Conservation (phyloP, 305 asterid genomes). For the Rubia occidens region DNA sequence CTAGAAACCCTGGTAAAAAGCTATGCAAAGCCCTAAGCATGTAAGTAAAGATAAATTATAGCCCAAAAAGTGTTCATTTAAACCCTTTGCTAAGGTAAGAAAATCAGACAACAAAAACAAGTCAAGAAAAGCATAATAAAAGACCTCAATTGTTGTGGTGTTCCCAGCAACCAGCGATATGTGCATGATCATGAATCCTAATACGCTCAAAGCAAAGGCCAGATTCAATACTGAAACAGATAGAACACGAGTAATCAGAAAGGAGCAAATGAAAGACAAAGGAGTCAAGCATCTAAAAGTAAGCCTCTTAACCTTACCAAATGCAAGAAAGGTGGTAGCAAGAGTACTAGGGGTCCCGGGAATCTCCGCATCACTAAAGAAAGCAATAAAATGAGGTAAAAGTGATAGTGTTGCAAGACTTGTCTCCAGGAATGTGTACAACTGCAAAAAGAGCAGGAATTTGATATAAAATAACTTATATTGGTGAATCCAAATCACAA, state of each 20-base stretch:
- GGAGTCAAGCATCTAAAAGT: slow-evolving; percentile 1
- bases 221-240: slow-evolving; percentile 60
- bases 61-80: background rate
- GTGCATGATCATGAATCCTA: slow-evolving; percentile 97
- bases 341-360: slow-evolving; percentile 88
- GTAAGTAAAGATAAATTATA: background rate
- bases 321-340: slow-evolving; percentile 89
- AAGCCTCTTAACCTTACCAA: slow-evolving; percentile 34
- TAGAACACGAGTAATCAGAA: slow-evolving; percentile 15
- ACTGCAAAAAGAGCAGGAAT: slow-evolving; percentile 40
- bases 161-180: slow-evolving; percentile 77
- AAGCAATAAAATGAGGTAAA: slow-evolving; percentile 73
- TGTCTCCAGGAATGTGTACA: slow-evolving; percentile 91
- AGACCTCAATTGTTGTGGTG: slow-evolving; percentile 96
- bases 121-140: background rate
- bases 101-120: background rate
- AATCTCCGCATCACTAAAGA: slow-evolving; percentile 85
- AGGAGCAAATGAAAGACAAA: slow-evolving; percentile 2
- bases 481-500: background rate
- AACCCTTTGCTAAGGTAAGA: background rate
- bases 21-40: background rate
- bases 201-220: slow-evolving; percentile 88
- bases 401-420: slow-evolving; percentile 62
- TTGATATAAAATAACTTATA: background rate
- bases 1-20: background rate